A percentile compares a stretch with the other conserved stretches of the same genome.
Conservation (phyloP, 805 yeast species). For the Candida odintsovae region DNA sequence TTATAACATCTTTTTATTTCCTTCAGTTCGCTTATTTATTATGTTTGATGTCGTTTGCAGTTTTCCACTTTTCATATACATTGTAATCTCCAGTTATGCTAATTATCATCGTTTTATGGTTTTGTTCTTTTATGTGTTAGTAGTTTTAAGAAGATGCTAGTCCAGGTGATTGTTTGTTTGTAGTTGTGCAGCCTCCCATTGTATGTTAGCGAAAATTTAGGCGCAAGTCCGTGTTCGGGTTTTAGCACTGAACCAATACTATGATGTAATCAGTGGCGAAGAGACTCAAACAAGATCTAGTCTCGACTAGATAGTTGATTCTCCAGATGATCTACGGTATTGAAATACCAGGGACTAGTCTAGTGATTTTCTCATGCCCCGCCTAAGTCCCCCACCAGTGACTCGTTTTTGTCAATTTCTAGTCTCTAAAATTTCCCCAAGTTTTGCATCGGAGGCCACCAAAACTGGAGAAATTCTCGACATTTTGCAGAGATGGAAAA, state of each 20-base stretch:
- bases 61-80: neutral
- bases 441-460: neutral
- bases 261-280: neutral
- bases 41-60: neutral
- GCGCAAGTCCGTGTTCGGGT: neutral
- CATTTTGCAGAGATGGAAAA: neutral
- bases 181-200: too few relatives aligned
- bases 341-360: neutral
- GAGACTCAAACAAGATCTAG: neutral
- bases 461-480: neutral
- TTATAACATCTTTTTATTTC: neutral
- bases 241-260: neutral
- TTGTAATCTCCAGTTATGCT: neutral
- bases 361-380: neutral
- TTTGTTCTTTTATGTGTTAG: neutral
- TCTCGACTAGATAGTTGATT: too few relatives aligned
- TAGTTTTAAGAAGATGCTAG: neutral
- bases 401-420: too few relatives aligned
- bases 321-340: too few relatives aligned
- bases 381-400: neutral
- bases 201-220: too few relatives aligned
- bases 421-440: neutral
- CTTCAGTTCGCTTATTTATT: neutral
- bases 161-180: neutral
- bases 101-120: neutral